A percentile compares a stretch with the other conserved stretches of the same genome.
These are phyloP conservation scores for Amniculicola lignicola DNA, from an alignment of 495 filamentous ascomycete species.

Conservation along the genomic window DNA sequence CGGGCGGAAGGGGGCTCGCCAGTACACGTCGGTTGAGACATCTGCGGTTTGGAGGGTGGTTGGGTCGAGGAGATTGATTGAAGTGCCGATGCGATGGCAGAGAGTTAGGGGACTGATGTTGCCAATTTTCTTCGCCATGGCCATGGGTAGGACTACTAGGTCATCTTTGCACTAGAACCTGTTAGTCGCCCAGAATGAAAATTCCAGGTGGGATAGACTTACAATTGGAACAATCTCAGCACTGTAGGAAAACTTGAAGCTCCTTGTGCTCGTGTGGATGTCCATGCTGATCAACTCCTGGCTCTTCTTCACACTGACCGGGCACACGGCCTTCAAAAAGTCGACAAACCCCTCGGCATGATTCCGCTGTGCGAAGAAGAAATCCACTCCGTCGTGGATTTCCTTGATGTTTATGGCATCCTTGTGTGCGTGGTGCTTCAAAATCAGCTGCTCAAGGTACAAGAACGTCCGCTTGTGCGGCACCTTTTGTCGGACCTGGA, in stretches of 20 bases:
- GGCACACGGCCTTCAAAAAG: conserved; percentile 79
- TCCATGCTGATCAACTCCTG: conserved; percentile 92
- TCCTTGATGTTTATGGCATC: conserved; percentile 97
- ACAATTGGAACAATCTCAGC: conserved; percentile 77
- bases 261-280: conserved; percentile 81
- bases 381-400: conserved; percentile 88
- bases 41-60: conserved; percentile 88
- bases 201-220: not conserved
- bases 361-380: conserved; percentile 84
- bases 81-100: conserved; percentile 85
- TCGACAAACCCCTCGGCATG: conserved; percentile 90
- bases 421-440: conserved; percentile 87
- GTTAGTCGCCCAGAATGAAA: not conserved
- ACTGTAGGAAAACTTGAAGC: conserved; percentile 89
- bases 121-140: conserved; percentile 76
- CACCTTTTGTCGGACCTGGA: conserved; percentile 96
- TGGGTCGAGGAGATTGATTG: conserved; percentile 85
- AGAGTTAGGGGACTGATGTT: conserved; percentile 80
- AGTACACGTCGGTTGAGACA: conserved; percentile 74
- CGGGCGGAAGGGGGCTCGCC: conserved; percentile 77
- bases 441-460: conserved; percentile 91
- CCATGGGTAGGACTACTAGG: conserved; percentile 84
- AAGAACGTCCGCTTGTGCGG: conserved; percentile 96
- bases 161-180: conserved; percentile 73
- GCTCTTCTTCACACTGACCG: conserved; percentile 75